Percentiles rank a stretch among this genome's conserved stretches.
Evolutionary conservation across 345 rosid species (phyloP).

Genomic region (Combretum micranthum): DNA sequence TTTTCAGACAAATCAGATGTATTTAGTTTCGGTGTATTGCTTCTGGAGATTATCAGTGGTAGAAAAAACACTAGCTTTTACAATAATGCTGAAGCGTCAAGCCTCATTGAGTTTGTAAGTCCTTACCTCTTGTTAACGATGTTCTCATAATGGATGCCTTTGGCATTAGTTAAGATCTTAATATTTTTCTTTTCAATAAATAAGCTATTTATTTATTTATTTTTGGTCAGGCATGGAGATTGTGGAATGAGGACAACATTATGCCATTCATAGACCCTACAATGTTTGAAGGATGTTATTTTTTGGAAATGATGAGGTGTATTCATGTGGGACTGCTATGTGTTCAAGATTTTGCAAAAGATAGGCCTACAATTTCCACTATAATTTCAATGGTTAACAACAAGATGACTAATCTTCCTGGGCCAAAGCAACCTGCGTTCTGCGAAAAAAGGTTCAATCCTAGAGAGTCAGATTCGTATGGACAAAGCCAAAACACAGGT

Average conservation of each 20-base stretch:
- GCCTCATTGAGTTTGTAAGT: constrained; percentile 37
- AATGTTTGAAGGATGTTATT: background rate
- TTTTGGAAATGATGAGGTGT: background rate
- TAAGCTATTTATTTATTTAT: background rate
- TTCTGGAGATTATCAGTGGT: constrained; percentile 36
- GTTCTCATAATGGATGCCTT: background rate
- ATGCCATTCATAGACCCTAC: constrained; percentile 5
- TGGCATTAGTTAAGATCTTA: too few species aligned
- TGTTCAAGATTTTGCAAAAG: constrained; percentile 17
- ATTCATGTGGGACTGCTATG: constrained; percentile 11
- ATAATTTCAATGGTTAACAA: constrained; percentile 24
- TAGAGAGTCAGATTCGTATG: background rate
- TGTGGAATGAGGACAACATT: constrained; percentile 14
- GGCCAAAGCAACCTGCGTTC: constrained; percentile 20
- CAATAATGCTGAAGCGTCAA: constrained; percentile 16
- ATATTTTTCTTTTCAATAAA: too few species aligned
- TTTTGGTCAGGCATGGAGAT: constrained; percentile 13
- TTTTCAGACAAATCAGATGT: constrained; percentile 39
- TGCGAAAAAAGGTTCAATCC: background rate
- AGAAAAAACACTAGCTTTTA: constrained; percentile 26
- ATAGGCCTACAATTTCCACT: constrained; percentile 19
- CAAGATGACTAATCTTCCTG: constrained; percentile 13
- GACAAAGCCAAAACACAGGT: background rate
- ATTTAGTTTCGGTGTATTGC: constrained; percentile 34
- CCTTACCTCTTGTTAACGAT: background rate